Evolutionary conservation across 176 grass and related monocot genomes (phyloP).

Genomic region (Carex parvula): DNA sequence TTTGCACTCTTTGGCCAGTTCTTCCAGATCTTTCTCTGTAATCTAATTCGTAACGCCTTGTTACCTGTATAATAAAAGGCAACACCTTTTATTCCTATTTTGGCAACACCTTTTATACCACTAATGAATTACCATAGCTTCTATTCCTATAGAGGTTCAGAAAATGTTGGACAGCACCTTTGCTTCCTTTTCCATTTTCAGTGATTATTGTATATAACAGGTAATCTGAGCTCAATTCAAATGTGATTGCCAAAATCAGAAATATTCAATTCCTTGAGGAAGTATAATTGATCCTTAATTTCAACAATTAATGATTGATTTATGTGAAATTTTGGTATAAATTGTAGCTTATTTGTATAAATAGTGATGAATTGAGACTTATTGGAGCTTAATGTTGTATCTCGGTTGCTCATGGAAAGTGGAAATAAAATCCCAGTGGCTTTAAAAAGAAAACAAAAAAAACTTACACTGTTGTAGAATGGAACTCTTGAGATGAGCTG

Average conservation of each 20-base stretch:
- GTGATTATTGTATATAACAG: not conserved
- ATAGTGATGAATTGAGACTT: not conserved
- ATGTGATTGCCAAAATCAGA: not conserved
- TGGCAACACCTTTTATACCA: too few species aligned
- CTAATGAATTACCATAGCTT: not conserved
- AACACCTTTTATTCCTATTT: too few species aligned
- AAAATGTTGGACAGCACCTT: not conserved
- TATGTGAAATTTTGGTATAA: not conserved
- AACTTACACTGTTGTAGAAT: slow-evolving; percentile 73
- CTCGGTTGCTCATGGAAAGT: not conserved
- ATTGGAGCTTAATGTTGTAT: not conserved
- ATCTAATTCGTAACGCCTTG: slow-evolving; percentile 78
- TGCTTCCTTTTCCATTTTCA: not conserved
- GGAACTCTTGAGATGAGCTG: slow-evolving; percentile 69
- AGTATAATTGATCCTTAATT: not conserved
- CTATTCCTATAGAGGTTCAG: not conserved
- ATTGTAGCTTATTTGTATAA: not conserved
- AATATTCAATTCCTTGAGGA: not conserved
- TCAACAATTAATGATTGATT: not conserved
- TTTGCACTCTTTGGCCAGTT: slow-evolving; percentile 73
- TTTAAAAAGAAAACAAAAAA: not conserved
- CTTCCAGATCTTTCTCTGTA: slow-evolving; percentile 86
- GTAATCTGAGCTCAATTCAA: not conserved
- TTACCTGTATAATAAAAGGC: slow-evolving; percentile 35
- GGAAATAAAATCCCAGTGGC: not conserved